These are phyloP conservation scores for Trametes hirsuta DNA, from an alignment of 1,284 basidiomycete genomes.

Conservation along the genomic window DNA sequence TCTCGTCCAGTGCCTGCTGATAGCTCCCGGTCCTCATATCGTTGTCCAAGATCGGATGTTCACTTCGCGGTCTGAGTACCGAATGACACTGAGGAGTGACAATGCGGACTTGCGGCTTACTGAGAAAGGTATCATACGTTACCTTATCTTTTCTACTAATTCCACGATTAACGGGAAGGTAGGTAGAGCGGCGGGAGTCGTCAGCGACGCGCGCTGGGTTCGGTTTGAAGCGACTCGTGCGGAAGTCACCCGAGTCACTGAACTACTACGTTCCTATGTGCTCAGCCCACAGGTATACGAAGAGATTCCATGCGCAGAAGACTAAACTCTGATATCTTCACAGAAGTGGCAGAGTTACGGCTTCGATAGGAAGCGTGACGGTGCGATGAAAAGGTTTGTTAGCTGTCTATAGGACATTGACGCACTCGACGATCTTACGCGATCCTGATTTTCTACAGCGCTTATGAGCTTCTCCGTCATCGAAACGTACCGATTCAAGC, in stretches of 20 bases:
- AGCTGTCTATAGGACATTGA: no score
- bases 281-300: conserved; percentile 63
- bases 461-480: conserved; percentile 76
- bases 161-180: background rate
- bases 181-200: conserved; percentile 52
- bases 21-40: background rate
- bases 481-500: conserved; percentile 54
- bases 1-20: background rate
- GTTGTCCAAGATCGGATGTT: conserved; percentile 82
- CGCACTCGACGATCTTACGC: background rate
- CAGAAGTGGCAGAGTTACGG: conserved; percentile 65
- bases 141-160: background rate
- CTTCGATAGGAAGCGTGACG: conserved; percentile 60
- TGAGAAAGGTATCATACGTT: conserved; percentile 53
- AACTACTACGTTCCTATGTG: conserved; percentile 49
- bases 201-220: conserved; percentile 69
- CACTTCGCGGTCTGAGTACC: conserved; percentile 87
- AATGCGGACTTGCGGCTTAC: conserved; percentile 88
- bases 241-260: conserved; percentile 55
- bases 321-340: background rate
- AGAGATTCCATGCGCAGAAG: background rate
- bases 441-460: conserved; percentile 45
- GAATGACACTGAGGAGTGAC: conserved; percentile 85
- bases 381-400: conserved; percentile 58
- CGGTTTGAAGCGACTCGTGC: conserved; percentile 50